phyloP scores from a whole-genome alignment of 2,329 filamentous ascomycete species.

The Penicillium sp. region DNA sequence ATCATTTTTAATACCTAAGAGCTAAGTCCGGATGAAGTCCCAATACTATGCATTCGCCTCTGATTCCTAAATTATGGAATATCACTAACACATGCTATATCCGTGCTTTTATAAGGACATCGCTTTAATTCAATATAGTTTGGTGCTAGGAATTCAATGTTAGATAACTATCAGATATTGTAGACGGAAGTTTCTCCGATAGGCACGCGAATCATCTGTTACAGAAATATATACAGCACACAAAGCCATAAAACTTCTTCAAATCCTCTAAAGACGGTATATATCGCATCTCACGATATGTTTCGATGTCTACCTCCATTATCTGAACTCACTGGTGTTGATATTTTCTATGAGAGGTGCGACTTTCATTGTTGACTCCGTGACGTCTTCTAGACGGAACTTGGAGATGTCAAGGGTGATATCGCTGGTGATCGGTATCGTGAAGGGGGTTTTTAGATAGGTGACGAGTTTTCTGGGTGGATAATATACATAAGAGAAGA shows the following conservation, averaged over 20 bases:
- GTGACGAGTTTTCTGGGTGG: not conserved
- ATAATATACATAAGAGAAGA: too few species aligned
- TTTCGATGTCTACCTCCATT: conserved; percentile 53
- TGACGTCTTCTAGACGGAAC: not conserved
- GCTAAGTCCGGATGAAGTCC: not conserved
- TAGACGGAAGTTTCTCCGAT: not conserved
- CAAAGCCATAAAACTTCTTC: too few species aligned
- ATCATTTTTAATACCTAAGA: not conserved
- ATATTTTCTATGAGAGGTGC: conserved; percentile 25
- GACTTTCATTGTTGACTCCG: not conserved
- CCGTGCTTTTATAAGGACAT: not conserved
- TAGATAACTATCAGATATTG: not conserved
- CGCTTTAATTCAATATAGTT: not conserved
- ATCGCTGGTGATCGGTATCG: not conserved
- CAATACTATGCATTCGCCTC: not conserved
- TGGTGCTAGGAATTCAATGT: not conserved
- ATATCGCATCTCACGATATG: conserved; percentile 52
- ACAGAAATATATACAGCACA: too few species aligned
- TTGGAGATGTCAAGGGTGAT: not conserved
- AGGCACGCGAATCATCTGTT: not conserved
- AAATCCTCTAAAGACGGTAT: too few species aligned
- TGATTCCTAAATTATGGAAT: not conserved
- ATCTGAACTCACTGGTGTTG: conserved; percentile 46
- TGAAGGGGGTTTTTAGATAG: not conserved
- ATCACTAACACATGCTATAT: not conserved